A percentile compares a stretch with the other conserved stretches of the same genome.
phyloP scores from a whole-genome alignment of 202 grass and related monocot species.

The Hordeum pubiflorum region DNA sequence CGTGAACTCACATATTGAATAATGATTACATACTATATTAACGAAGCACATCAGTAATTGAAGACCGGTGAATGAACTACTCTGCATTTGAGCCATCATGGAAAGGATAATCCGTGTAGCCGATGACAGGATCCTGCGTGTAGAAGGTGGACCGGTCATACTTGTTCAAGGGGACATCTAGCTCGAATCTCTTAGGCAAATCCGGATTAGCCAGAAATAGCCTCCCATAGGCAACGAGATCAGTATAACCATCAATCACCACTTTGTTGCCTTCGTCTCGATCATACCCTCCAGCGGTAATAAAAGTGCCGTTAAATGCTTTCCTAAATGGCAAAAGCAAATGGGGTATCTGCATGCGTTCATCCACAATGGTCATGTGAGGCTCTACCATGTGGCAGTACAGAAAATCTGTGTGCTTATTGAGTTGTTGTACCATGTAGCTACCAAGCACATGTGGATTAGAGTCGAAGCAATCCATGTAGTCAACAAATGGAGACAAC shows the following conservation, averaged over 20 bases:
- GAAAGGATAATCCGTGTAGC: constrained; percentile 69
- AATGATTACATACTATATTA: background rate
- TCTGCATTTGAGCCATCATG: background rate
- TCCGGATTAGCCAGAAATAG: constrained; percentile 60
- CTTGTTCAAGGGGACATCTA: constrained; percentile 32
- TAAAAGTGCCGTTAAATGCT: constrained; percentile 43
- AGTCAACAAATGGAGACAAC: constrained; percentile 43
- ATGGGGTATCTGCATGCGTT: constrained; percentile 11
- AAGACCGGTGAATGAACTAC: background rate
- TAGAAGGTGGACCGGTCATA: constrained; percentile 61
- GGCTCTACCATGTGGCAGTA: constrained; percentile 67
- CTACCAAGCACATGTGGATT: constrained; percentile 33
- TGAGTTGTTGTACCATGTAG: constrained; percentile 49
- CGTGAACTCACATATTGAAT: background rate
- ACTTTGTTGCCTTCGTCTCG: constrained; percentile 55
- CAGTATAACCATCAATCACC: constrained; percentile 30
- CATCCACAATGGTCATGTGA: constrained; percentile 29
- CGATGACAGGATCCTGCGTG: constrained; percentile 37
- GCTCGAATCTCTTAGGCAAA: constrained; percentile 40
- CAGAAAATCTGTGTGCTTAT: constrained; percentile 24
- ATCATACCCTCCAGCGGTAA: constrained; percentile 37
- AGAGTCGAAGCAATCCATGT: constrained; percentile 38
- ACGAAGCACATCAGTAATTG: background rate
- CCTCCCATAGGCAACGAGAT: constrained; percentile 48
- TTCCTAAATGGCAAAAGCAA: constrained; percentile 34